phyloP scores from a whole-genome alignment of 2,329 filamentous ascomycete genomes.

The Monilinia polystroma region DNA sequence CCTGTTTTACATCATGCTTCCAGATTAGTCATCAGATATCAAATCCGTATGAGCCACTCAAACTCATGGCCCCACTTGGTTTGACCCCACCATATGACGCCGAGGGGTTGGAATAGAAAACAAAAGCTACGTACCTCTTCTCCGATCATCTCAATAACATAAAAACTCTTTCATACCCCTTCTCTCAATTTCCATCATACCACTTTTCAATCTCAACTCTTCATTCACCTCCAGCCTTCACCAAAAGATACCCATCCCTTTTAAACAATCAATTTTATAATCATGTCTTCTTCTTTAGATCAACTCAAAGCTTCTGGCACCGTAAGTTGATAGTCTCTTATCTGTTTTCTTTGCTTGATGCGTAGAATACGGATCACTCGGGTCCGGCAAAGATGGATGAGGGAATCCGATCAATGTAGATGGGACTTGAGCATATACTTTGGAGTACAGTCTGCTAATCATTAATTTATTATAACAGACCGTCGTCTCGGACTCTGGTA shows the following conservation, averaged over 20 bases:
- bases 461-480: constrained; percentile 53
- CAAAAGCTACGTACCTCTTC: neutral
- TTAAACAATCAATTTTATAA: constrained; percentile 27
- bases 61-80: neutral
- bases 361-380: constrained; percentile 15
- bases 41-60: neutral
- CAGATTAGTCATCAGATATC: no score
- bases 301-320: constrained; percentile 97
- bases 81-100: constrained; percentile 19
- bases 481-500: constrained; percentile 96
- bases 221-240: constrained; percentile 16
- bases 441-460: constrained; percentile 20
- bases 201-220: neutral
- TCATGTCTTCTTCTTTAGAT: constrained; percentile 87
- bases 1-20: no score
- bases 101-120: constrained; percentile 13
- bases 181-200: constrained; percentile 7
- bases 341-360: constrained; percentile 26
- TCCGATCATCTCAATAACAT: constrained; percentile 8
- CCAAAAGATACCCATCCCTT: constrained; percentile 26
- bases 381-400: neutral
- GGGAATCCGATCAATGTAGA: neutral
- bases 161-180: constrained; percentile 23
- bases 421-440: constrained; percentile 12
- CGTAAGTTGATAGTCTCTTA: constrained; percentile 57